Evolutionary conservation across 805 yeast species (phyloP).

Genomic region (Hanseniaspora valbyensis): DNA sequence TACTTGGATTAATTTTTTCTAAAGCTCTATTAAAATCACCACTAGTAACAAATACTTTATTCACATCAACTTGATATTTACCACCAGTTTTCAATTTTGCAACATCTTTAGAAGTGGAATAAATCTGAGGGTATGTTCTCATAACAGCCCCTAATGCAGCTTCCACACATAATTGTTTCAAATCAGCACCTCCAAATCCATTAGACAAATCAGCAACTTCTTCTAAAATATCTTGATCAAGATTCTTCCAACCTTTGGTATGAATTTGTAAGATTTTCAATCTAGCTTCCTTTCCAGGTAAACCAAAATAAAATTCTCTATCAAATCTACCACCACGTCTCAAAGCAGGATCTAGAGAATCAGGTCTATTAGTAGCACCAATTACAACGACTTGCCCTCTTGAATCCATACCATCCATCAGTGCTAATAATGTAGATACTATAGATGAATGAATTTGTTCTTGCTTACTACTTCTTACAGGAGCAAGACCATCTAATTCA

Average conservation of each 20-base stretch:
- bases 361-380: constrained; percentile 97
- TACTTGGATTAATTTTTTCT: constrained; percentile 81
- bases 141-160: constrained; percentile 89
- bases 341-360: constrained; percentile 94
- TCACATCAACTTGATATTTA: constrained; percentile 63
- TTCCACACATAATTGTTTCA: constrained; percentile 88
- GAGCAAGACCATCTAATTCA: constrained; percentile 96
- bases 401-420: constrained; percentile 99
- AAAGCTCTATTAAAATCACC: constrained; percentile 78
- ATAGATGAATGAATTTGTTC: constrained; percentile 97
- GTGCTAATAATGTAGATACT: constrained; percentile 84
- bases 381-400: constrained; percentile 96
- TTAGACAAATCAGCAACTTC: constrained; percentile 72
- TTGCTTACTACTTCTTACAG: constrained; percentile 92
- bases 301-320: constrained; percentile 89
- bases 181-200: constrained; percentile 97
- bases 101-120: constrained; percentile 38
- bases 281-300: constrained; percentile 75
- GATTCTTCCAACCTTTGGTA: constrained; percentile 78
- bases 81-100: constrained; percentile 27
- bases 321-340: constrained; percentile 96
- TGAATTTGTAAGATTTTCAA: constrained; percentile 71
- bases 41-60: constrained; percentile 58
- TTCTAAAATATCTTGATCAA: constrained; percentile 45
- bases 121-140: constrained; percentile 86